Percentiles rank a stretch among this genome's conserved stretches.
Evolutionary conservation across 805 yeast genomes (phyloP).

Genomic region (Candida broadrunensis): DNA sequence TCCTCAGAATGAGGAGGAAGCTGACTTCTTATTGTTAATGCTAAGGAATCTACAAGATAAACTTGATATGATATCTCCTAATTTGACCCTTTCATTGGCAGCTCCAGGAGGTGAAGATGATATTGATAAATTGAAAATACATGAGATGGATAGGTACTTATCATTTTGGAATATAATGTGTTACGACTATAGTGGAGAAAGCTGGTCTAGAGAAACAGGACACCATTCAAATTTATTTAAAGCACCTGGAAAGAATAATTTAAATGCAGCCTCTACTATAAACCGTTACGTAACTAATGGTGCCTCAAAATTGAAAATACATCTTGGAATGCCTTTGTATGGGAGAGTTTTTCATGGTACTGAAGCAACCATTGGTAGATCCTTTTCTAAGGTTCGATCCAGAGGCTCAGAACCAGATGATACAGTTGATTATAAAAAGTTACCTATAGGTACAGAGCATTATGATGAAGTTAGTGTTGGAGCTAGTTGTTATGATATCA

Average conservation of each 20-base stretch:
- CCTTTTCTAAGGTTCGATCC: slow-evolving; percentile 24
- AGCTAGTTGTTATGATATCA: slow-evolving; percentile 48
- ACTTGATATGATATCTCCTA: slow-evolving; percentile 16
- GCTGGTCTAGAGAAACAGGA: slow-evolving; percentile 61
- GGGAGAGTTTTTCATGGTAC: slow-evolving; percentile 46
- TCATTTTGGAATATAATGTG: slow-evolving; percentile 86
- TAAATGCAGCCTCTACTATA: slow-evolving; percentile 51
- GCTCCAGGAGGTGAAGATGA: slow-evolving; percentile 63
- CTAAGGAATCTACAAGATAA: neutral
- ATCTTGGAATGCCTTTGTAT: slow-evolving; percentile 86
- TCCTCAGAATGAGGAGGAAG: slow-evolving; percentile 52
- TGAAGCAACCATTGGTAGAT: slow-evolving; percentile 38
- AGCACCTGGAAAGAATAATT: slow-evolving; percentile 32
- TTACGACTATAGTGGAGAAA: slow-evolving; percentile 75
- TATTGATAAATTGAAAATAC: slow-evolving; percentile 41
- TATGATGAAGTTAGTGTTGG: slow-evolving; percentile 51
- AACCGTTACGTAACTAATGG: slow-evolving; percentile 39
- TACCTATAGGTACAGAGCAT: slow-evolving; percentile 44
- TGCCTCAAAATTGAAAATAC: slow-evolving; percentile 48
- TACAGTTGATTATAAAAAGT: slow-evolving; percentile 51
- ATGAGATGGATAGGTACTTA: slow-evolving; percentile 55
- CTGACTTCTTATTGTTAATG: slow-evolving; percentile 41
- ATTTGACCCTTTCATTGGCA: slow-evolving; percentile 64
- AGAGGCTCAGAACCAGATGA: slow-evolving; percentile 41
- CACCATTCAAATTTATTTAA: slow-evolving; percentile 70